Conservation (phyloP, 139 green algal species). For the Coelastrella sp. region DNA sequence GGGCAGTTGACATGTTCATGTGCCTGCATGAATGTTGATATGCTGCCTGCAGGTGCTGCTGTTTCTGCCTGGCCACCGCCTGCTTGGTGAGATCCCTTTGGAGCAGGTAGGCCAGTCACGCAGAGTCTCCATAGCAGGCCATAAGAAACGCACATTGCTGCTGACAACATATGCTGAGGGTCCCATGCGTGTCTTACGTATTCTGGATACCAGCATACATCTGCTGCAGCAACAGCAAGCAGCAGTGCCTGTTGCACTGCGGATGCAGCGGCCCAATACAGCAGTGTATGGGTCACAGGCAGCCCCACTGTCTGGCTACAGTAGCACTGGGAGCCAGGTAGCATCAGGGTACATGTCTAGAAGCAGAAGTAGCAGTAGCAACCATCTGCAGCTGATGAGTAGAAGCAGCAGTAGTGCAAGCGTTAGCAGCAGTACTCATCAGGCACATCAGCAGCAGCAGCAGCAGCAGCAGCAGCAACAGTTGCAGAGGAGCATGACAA, state of each 20-base stretch:
- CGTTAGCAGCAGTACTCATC: not conserved
- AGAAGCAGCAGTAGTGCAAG: slow-evolving; percentile 30
- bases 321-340: too few species aligned
- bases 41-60: slow-evolving; percentile 71
- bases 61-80: slow-evolving; percentile 67
- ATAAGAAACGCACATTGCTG: slow-evolving; percentile 10
- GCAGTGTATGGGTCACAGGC: too few species aligned
- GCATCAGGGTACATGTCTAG: slow-evolving; percentile 4
- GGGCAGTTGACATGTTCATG: too few species aligned
- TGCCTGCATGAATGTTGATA: too few species aligned
- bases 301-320: too few species aligned
- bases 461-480: not conserved
- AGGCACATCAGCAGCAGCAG: slow-evolving; percentile 23
- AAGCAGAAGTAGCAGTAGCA: not conserved
- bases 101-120: slow-evolving; percentile 63
- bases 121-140: not conserved
- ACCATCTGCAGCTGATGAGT: not conserved
- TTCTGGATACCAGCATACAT: slow-evolving; percentile 59
- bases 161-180: slow-evolving; percentile 67
- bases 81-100: slow-evolving; percentile 71
- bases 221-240: too few species aligned
- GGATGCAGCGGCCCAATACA: too few species aligned
- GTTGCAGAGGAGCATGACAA: too few species aligned
- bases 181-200: slow-evolving; percentile 75
- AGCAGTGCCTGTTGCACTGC: too few species aligned